Evolutionary conservation across 768 basidiomycete genomes (phyloP), one percentile per base, ranked within the genome.

Genomic region (Phylloporus sp.): DNA sequence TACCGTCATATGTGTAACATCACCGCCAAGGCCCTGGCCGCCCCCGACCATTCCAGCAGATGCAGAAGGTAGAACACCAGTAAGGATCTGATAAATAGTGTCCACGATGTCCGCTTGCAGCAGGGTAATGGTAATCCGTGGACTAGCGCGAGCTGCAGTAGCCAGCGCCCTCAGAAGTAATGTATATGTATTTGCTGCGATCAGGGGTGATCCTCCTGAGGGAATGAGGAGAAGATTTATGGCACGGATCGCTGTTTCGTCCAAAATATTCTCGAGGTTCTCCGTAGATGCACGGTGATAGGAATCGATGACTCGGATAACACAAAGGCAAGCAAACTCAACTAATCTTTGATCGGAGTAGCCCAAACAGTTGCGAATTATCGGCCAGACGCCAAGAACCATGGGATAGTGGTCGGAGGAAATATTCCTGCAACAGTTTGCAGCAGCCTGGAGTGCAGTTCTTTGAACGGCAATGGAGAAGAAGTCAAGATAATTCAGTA

Each of bases 401-500:
- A 91, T 91, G 27, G 79, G 64, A 68, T 93, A 94, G 61, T 90
- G 84, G 49, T 98, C 96, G 22, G 86, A 65, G 3, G 90, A 84
- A 42, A 96, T 81, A 63, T 91, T 91, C 39, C 92, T 82, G 69
- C 96, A 98, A 59, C 96, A 98, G 58, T 97, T 97, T 27, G 95
- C 86, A 2, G 94, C 94, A 15, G 96, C 94, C 58, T 96, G 93
- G 21, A 99, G 72, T 20, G 96, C 96, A 1, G 93, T 98, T 40
- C 96, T 80, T 64, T 99, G 96, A 11, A 97, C 94, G 24, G 93
- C 90, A 58, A 94, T 97, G 14, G 91, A 93, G 71, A 98, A 98
- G 72, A 99, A 99, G 70, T 98, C 95, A 57, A 99, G 82, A 68
- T 90, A 97, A 64, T 90, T 92, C 58, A 98, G 80, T 31, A 98